Percentiles rank a stretch among this genome's conserved stretches.
These are phyloP conservation scores for Volutella citrinella DNA, from an alignment of 2,329 filamentous ascomycete genomes.

Conservation along the genomic window DNA sequence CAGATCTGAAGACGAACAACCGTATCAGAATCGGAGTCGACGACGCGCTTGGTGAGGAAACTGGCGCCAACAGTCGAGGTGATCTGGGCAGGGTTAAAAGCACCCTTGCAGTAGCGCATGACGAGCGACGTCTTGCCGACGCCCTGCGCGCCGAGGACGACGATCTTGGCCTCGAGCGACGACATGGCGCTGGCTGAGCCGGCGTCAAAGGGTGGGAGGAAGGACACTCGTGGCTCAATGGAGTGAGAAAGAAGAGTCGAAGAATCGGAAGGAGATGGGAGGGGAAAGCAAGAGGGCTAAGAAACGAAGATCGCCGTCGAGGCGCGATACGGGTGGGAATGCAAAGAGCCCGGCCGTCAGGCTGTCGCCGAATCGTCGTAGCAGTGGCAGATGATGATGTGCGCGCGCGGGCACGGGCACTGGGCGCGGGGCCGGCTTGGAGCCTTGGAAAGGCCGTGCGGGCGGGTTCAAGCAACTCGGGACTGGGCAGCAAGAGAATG, in stretches of 20 bases:
- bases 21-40: slow-evolving; percentile 82
- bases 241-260: slow-evolving; percentile 6
- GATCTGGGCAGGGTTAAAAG: slow-evolving; percentile 62
- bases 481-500: not conserved
- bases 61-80: slow-evolving; percentile 76
- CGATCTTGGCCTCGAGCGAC: slow-evolving; percentile 77
- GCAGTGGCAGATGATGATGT: no score
- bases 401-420: no score
- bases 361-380: no score
- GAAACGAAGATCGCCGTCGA: no score
- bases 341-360: no score
- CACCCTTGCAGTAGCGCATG: slow-evolving; percentile 71
- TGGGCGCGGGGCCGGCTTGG: no score
- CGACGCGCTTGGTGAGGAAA: slow-evolving; percentile 75
- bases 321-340: no score
- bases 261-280: slow-evolving; percentile 4
- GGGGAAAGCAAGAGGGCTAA: slow-evolving; percentile 8
- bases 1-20: slow-evolving; percentile 91
- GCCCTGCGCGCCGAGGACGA: slow-evolving; percentile 75
- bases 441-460: no score
- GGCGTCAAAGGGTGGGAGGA: slow-evolving; percentile 7
- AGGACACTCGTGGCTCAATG: slow-evolving; percentile 2
- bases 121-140: slow-evolving; percentile 79
- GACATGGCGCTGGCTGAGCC: slow-evolving; percentile 34
- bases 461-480: no score